Percentiles rank a stretch among this genome's conserved stretches.
Conservation (phyloP, 108 stramenopile species). For the Mediolabrus comicus region DNA sequence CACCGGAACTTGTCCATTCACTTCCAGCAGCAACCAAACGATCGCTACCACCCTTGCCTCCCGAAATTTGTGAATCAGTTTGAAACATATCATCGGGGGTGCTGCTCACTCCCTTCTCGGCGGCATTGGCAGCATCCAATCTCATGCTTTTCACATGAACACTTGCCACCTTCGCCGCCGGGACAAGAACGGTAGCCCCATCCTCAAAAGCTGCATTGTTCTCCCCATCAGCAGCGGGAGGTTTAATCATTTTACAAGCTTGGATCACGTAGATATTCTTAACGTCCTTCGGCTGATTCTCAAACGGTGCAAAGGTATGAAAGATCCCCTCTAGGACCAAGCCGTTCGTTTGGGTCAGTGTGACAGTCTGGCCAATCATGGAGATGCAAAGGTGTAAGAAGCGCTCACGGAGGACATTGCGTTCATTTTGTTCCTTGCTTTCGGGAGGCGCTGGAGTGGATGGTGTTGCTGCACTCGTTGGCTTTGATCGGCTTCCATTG, state of each 20-base stretch:
- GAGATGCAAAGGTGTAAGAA: slow-evolving; percentile 63
- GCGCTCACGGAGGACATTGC: slow-evolving; percentile 56
- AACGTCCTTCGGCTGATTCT: slow-evolving; percentile 24
- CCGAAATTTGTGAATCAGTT: slow-evolving; percentile 77
- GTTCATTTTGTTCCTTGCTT: slow-evolving; percentile 1
- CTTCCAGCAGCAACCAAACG: slow-evolving; percentile 74
- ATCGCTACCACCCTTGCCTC: slow-evolving; percentile 26
- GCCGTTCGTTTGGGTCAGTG: slow-evolving; percentile 53
- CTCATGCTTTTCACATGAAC: slow-evolving; percentile 61
- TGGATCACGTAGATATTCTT: slow-evolving; percentile 72
- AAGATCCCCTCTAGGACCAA: slow-evolving; percentile 74
- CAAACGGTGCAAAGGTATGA: slow-evolving; percentile 73
- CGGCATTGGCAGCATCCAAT: slow-evolving; percentile 31
- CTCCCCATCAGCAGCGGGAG: slow-evolving; percentile 3
- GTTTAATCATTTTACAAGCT: slow-evolving; percentile 38
- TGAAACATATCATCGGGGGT: slow-evolving; percentile 30
- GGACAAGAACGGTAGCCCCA: slow-evolving; percentile 61
- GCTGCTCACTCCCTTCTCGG: slow-evolving; percentile 11
- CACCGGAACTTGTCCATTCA: slow-evolving; percentile 60
- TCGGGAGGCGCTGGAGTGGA: neutral
- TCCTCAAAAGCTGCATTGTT: slow-evolving; percentile 22
- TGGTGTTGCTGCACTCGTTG: neutral
- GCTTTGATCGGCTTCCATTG: neutral
- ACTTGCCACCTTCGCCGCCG: slow-evolving; percentile 49
- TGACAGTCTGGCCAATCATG: slow-evolving; percentile 69